Conservation (phyloP, 2,329 filamentous ascomycete genomes). For the Ophiostoma perfectum region DNA sequence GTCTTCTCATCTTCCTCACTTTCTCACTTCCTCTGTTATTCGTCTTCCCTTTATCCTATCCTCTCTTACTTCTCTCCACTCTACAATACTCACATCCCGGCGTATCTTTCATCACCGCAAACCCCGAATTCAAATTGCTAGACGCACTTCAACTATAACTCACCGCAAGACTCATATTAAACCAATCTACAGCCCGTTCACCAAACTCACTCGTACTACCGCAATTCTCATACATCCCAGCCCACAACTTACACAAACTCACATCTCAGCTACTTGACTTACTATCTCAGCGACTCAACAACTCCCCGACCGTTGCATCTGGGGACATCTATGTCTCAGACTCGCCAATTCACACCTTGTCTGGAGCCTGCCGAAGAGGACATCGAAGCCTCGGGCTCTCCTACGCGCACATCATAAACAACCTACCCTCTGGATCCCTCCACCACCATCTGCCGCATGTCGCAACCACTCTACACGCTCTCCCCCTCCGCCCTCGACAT, state of each 20-base stretch:
- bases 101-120: too few relatives aligned
- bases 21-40: background rate
- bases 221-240: background rate
- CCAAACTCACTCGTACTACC: too few relatives aligned
- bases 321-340: conserved; percentile 24
- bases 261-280: background rate
- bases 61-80: background rate
- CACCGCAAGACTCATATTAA: too few relatives aligned
- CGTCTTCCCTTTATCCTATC: background rate
- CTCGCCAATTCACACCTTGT: conserved; percentile 12
- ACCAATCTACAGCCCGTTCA: too few relatives aligned
- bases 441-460: conserved; percentile 7
- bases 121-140: too few relatives aligned
- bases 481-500: background rate
- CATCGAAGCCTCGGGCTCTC: background rate
- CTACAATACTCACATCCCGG: background rate
- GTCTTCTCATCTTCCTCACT: background rate
- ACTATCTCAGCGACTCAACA: background rate
- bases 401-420: background rate
- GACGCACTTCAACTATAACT: too few relatives aligned
- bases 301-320: background rate
- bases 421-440: background rate
- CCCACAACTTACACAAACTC: background rate
- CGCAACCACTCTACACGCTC: background rate
- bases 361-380: conserved; percentile 24